Conservation (phyloP, 164 flowering plant species). For the Nymphaea colorata region DNA sequence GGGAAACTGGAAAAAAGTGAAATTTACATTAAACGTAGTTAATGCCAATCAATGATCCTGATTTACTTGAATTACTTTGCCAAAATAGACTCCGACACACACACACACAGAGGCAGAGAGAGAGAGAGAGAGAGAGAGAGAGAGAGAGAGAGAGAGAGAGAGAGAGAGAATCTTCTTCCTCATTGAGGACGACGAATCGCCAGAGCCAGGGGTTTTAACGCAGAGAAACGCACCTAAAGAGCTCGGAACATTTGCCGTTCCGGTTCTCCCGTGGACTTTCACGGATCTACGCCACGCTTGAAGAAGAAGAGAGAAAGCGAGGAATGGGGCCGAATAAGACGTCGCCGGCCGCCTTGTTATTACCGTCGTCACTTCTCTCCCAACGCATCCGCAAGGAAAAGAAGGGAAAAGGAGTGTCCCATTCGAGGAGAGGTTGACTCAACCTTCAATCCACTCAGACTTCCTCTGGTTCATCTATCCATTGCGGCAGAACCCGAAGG, state of each 20-base stretch:
- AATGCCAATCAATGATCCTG: no score
- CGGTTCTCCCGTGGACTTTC: neutral
- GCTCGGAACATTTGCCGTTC: neutral
- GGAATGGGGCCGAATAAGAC: no score
- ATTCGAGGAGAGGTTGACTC: neutral
- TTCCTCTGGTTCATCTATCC: neutral
- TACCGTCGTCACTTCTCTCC: neutral
- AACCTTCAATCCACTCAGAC: neutral
- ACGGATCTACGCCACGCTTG: no score
- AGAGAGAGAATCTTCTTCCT: neutral
- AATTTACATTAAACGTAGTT: no score
- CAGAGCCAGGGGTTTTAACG: neutral
- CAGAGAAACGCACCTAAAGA: neutral
- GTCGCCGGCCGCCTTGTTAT: neutral
- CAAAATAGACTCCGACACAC: no score
- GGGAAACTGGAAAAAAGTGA: no score
- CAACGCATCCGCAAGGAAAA: neutral
- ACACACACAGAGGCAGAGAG: no score
- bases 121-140: no score
- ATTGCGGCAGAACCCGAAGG: no score
- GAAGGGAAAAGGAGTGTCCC: neutral
- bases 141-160: neutral
- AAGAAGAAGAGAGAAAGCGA: no score
- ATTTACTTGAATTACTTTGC: no score
- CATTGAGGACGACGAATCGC: neutral